Conservation (phyloP, 31 red algal species). For the Porphyra umbilicalis region DNA sequence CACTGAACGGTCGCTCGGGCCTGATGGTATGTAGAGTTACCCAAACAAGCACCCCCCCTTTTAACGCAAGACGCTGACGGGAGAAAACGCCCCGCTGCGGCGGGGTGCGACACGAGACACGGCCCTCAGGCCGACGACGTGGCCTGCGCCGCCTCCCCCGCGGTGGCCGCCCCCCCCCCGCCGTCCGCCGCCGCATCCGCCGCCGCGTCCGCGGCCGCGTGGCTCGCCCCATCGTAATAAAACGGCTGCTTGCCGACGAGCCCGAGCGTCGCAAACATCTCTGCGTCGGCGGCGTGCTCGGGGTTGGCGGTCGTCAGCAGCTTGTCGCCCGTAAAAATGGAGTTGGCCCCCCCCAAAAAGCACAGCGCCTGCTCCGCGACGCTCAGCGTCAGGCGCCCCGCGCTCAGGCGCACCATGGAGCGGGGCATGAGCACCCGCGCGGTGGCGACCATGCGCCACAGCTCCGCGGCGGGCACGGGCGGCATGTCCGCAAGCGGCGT, state of each 20-base stretch:
- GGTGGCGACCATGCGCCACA: conserved; percentile 96
- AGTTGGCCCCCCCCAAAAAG: conserved; percentile 96
- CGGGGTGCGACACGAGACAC: background rate
- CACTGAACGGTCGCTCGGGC: too few species aligned
- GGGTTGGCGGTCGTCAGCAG: conserved; percentile 93
- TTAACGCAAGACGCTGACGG: too few species aligned
- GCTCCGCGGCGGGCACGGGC: conserved; percentile 72
- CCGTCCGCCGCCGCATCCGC: background rate
- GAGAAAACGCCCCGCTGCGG: background rate
- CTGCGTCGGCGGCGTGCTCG: conserved; percentile 55
- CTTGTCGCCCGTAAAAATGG: conserved; percentile 97
- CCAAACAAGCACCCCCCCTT: too few species aligned
- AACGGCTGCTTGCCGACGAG: conserved; percentile 79
- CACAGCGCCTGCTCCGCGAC: conserved; percentile 88
- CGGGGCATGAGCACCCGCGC: conserved; percentile 87
- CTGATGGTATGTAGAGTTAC: too few species aligned
- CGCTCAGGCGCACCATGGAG: conserved; percentile 92
- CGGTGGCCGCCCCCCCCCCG: background rate
- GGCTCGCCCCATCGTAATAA: conserved; percentile 35
- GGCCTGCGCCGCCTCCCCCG: background rate
- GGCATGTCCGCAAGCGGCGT: conserved; percentile 84
- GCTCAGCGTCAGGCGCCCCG: conserved; percentile 69
- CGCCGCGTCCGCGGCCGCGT: background rate
- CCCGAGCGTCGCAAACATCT: conserved; percentile 74
- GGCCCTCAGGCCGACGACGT: background rate